Percentiles rank a stretch among this genome's conserved stretches.
Evolutionary conservation across 768 basidiomycete genomes (phyloP).

Genomic region (Goffeauzyma gilvescens): DNA sequence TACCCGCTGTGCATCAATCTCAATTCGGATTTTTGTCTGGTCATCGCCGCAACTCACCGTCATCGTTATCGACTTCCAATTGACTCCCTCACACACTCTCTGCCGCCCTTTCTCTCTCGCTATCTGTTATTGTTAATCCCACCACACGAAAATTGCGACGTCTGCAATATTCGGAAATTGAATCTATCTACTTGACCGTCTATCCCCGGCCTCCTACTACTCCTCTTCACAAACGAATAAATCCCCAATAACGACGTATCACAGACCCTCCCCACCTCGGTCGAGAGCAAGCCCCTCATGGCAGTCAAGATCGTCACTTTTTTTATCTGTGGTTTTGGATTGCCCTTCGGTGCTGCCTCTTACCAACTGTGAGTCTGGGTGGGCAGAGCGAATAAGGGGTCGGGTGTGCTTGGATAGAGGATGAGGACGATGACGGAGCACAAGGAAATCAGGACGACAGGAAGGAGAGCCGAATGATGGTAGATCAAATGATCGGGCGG

Average conservation of each 20-base stretch:
- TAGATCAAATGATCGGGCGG: too few relatives aligned
- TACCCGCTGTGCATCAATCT: too few relatives aligned
- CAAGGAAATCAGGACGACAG: too few relatives aligned
- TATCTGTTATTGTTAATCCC: neutral
- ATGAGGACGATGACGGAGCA: too few relatives aligned
- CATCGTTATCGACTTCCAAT: neutral
- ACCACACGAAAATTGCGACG: neutral
- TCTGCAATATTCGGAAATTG: neutral
- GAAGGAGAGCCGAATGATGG: too few relatives aligned
- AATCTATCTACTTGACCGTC: neutral
- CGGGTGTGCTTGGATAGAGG: too few relatives aligned
- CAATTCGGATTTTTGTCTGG: too few relatives aligned
- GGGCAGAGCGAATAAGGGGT: too few relatives aligned
- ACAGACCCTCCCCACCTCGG: conserved; percentile 20
- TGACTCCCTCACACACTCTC: neutral
- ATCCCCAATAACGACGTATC: neutral
- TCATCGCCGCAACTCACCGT: too few relatives aligned
- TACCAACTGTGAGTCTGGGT: conserved; percentile 26
- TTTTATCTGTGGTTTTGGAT: conserved; percentile 19
- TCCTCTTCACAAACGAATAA: neutral
- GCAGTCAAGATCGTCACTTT: conserved; percentile 20
- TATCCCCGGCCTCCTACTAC: neutral
- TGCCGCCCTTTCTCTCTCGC: neutral
- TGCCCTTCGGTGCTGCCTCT: conserved; percentile 24
- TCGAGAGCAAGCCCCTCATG: conserved; percentile 22